Evolutionary conservation across 305 asterid genomes (phyloP).

Genomic region (Solanum hybrid): DNA sequence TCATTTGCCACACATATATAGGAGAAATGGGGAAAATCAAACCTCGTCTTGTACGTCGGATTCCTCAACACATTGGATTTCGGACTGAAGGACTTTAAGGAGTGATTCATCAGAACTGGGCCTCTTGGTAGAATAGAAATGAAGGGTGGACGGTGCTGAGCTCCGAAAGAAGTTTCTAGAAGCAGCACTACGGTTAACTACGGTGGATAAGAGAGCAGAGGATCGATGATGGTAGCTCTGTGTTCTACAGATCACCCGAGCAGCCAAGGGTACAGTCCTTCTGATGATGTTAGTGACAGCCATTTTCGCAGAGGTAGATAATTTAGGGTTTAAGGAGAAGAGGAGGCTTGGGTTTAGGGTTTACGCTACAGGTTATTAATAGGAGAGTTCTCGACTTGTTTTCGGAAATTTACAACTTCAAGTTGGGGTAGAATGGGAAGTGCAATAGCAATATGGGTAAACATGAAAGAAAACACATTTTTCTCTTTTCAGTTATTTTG

Average conservation of each 20-base stretch:
- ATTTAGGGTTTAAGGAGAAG: neutral
- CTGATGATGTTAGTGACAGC: slow-evolving; percentile 12
- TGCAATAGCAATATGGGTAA: neutral
- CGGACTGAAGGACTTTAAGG: slow-evolving; percentile 39
- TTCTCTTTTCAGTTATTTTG: neutral
- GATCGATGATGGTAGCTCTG: slow-evolving; percentile 5
- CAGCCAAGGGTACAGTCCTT: slow-evolving; percentile 17
- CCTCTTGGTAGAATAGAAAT: slow-evolving; percentile 27
- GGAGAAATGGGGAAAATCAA: neutral
- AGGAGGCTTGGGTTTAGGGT: neutral
- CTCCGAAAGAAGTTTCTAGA: slow-evolving; percentile 8
- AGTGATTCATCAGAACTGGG: slow-evolving; percentile 50
- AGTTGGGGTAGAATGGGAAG: neutral
- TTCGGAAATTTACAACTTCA: neutral
- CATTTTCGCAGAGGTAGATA: neutral
- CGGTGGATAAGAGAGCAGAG: slow-evolving; percentile 8
- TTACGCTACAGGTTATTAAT: neutral
- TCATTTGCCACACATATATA: neutral
- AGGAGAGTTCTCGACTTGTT: neutral
- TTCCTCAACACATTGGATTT: slow-evolving; percentile 52
- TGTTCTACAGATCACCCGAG: slow-evolving; percentile 4
- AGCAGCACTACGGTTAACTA: slow-evolving; percentile 2
- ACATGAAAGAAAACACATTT: too few relatives aligned
- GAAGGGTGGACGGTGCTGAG: slow-evolving; percentile 31
- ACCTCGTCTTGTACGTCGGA: slow-evolving; percentile 11